These are phyloP conservation scores for Aphanomyces euteiches DNA, from an alignment of 352 stramenopile species.

Conservation along the genomic window DNA sequence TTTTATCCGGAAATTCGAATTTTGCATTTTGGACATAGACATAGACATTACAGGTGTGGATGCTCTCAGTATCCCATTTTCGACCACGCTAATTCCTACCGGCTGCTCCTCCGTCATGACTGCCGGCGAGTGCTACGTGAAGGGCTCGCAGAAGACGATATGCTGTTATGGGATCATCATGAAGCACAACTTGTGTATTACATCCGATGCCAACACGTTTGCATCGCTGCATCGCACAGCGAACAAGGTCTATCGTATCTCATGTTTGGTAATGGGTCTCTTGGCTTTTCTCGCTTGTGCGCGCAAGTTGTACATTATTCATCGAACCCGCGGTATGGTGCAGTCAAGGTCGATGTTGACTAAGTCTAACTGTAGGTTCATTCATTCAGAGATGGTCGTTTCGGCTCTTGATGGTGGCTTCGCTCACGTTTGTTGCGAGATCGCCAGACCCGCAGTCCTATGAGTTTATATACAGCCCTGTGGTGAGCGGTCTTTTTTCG, in stretches of 20 bases:
- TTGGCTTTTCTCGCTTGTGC: not conserved
- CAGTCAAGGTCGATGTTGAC: not conserved
- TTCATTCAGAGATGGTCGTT: not conserved
- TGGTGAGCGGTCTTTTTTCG: not conserved
- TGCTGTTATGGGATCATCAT: conserved; percentile 2
- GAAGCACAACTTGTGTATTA: not conserved
- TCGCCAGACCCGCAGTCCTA: not conserved
- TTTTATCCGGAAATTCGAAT: too few species aligned
- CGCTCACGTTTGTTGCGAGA: not conserved
- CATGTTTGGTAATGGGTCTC: not conserved
- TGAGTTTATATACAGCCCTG: not conserved
- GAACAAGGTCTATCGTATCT: not conserved
- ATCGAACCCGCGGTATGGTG: not conserved
- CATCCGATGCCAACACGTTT: not conserved
- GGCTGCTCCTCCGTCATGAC: too few species aligned
- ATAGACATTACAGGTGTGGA: too few species aligned
- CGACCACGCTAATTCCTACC: too few species aligned
- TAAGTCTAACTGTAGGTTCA: not conserved
- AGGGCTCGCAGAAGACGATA: too few species aligned
- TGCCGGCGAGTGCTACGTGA: too few species aligned
- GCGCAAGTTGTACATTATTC: not conserved
- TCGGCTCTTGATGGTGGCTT: not conserved
- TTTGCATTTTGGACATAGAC: too few species aligned
- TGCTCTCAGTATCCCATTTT: too few species aligned
- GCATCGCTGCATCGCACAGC: not conserved